phyloP scores from a whole-genome alignment of 2,329 filamentous ascomycete species.

The Tolypocladium capitatum region DNA sequence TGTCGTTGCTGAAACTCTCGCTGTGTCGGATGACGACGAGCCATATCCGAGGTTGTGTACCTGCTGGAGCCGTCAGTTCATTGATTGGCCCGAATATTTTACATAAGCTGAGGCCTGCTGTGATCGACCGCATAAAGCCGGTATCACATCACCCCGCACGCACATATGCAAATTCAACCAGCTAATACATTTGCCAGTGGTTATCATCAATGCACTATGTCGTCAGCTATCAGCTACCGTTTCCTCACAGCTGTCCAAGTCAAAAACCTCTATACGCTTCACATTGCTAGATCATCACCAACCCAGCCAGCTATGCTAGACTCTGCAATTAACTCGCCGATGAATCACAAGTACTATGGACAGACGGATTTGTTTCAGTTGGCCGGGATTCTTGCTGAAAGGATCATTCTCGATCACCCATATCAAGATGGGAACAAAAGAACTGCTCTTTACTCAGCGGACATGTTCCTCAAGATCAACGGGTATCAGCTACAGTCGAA shows the following conservation, averaged over 20 bases:
- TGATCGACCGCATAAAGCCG: no score
- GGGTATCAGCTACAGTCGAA: slow-evolving; percentile 6
- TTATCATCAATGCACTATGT: neutral
- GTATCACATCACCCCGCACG: no score
- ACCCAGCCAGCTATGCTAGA: slow-evolving; percentile 7
- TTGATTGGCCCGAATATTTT: no score
- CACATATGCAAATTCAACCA: no score
- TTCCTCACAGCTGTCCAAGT: slow-evolving; percentile 6
- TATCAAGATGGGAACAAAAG: slow-evolving; percentile 11
- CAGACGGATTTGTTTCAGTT: slow-evolving; percentile 8
- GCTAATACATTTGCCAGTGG: no score
- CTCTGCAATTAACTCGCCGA: slow-evolving; percentile 7
- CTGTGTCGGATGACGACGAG: no score
- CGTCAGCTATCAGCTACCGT: neutral
- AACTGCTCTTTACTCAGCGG: slow-evolving; percentile 6
- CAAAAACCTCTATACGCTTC: slow-evolving; percentile 1
- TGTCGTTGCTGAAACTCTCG: no score
- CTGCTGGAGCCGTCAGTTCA: no score
- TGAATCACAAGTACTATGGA: slow-evolving; percentile 8
- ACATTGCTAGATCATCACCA: slow-evolving; percentile 1
- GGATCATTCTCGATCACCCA: slow-evolving; percentile 9
- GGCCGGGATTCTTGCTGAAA: slow-evolving; percentile 9
- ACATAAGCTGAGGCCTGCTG: no score
- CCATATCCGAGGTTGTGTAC: no score
- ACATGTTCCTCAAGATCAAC: slow-evolving; percentile 11